Evolutionary conservation across 78 protist species (phyloP), one percentile per base, ranked within the genome.

Genomic region (Dictyostelium brefeldianum): DNA sequence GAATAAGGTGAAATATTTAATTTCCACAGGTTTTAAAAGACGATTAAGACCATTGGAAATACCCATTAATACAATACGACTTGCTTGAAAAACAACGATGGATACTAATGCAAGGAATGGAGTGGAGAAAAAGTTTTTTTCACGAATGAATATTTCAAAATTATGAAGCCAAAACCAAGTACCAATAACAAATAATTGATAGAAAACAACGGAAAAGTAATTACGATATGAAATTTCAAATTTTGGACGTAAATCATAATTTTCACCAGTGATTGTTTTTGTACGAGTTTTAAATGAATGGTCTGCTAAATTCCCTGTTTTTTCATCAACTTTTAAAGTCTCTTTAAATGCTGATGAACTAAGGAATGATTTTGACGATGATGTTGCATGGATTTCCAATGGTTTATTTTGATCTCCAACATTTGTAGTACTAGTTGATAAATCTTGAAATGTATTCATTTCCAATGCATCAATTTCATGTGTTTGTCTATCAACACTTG

Each of bases 141-240:
- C 91, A 54, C 78, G n/a, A 56, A 83, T 47, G 17, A 83, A 41
- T 9, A 53, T 83, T 20, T 62, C 57, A 22, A 83, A 73, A 17
- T 70, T 73, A 78, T 83, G 91, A 17, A 83, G 47, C 91, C 91
- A 83, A 56, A 83, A 83, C 91, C 91, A 83, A n/a, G 91, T 83
- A 6, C 46, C 81, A 51, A 83, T 73, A 7, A 83, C 91, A 73
- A 73, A 70, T 25, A 83, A 43, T 46, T 83, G 91, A 78, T 57
- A 83, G 29, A 83, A 20, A 36, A 73, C 56, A 0, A 73, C 74
- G 20, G 62, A 53, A 18, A 85, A 27, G 59, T 47, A 73, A 48
- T 85, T 85, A 29, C 92, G 51, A 48, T 75, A 75, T 1, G 92
- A 85, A 0, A 75, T 25, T 36, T 85, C 84, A 69, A 75, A 62